These are phyloP conservation scores for Pythium graminicola DNA, from an alignment of 352 stramenopile species.

Conservation along the genomic window DNA sequence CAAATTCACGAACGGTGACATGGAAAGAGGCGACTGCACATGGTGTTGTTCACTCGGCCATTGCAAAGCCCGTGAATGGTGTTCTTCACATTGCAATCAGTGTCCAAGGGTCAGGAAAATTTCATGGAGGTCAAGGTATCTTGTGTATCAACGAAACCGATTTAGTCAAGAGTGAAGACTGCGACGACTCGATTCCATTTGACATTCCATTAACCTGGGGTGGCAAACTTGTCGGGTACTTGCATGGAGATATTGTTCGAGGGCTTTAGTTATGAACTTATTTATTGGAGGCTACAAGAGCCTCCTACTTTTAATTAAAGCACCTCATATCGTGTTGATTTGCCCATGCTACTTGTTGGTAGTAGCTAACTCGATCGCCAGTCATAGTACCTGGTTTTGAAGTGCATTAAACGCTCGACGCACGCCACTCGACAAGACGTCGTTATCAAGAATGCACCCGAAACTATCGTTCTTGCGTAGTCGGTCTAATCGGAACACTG, in stretches of 20 bases:
- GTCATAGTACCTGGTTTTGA: too few relatives aligned
- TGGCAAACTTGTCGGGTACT: slow-evolving; percentile 53
- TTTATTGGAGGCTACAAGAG: slow-evolving; percentile 5
- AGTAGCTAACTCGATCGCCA: too few relatives aligned
- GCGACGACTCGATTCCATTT: slow-evolving; percentile 49
- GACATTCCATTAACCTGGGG: slow-evolving; percentile 65
- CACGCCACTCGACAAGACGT: too few relatives aligned
- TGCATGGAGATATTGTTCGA: slow-evolving; percentile 40
- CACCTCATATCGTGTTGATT: too few relatives aligned
- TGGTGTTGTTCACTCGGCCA: slow-evolving; percentile 55
- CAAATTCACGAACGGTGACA: slow-evolving; percentile 50
- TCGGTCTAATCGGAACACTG: too few relatives aligned
- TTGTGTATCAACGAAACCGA: slow-evolving; percentile 38
- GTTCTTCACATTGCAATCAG: slow-evolving; percentile 60
- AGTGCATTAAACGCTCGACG: too few relatives aligned
- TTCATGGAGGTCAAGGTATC: slow-evolving; percentile 49
- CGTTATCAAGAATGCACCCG: too few relatives aligned
- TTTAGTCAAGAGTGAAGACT: not conserved
- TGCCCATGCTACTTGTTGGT: too few relatives aligned
- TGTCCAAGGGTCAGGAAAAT: slow-evolving; percentile 41
- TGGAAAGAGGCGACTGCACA: slow-evolving; percentile 51
- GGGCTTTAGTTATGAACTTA: slow-evolving; percentile 7
- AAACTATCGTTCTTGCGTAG: too few relatives aligned
- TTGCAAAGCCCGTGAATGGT: slow-evolving; percentile 64
- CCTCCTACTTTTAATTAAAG: too few relatives aligned